Conservation (phyloP, 768 basidiomycete genomes). For the Amanita muscaria region DNA sequence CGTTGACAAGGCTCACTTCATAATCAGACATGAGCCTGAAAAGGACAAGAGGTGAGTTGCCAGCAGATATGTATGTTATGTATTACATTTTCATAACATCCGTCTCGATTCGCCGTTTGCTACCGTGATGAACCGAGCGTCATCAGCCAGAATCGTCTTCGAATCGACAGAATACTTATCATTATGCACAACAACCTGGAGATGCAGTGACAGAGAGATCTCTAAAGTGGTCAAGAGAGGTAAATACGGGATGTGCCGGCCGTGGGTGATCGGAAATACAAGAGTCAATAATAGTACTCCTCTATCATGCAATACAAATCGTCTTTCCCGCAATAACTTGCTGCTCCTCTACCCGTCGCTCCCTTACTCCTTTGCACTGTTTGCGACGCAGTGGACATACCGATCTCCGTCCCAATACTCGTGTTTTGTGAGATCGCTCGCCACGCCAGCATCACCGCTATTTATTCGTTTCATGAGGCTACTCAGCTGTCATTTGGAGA, state of each 20-base stretch:
- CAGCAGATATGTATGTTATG: too few relatives aligned
- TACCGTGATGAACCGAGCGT: conserved; percentile 29
- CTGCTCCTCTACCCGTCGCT: conserved; percentile 11
- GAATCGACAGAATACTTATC: conserved; percentile 40
- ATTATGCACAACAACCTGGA: conserved; percentile 30
- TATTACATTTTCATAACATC: conserved; percentile 98
- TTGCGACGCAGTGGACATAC: conserved; percentile 11
- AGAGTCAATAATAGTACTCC: conserved; percentile 47
- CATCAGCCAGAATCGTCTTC: conserved; percentile 10
- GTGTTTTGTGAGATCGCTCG: conserved; percentile 26
- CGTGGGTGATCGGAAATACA: background rate
- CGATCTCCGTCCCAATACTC: conserved; percentile 17
- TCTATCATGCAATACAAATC: conserved; percentile 65
- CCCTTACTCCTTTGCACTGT: background rate
- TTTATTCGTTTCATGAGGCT: background rate
- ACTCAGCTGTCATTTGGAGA: background rate
- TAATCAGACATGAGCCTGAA: conserved; percentile 95
- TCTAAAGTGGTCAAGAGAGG: background rate
- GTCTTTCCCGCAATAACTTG: conserved; percentile 49
- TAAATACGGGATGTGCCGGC: conserved; percentile 12
- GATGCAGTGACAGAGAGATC: conserved; percentile 9
- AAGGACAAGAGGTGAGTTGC: too few relatives aligned
- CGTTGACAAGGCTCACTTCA: conserved; percentile 94
- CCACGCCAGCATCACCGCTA: conserved; percentile 38
- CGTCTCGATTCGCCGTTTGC: conserved; percentile 93